Conservation (phyloP, 2,329 filamentous ascomycete species). For the Pseudocercospora fuligena region DNA sequence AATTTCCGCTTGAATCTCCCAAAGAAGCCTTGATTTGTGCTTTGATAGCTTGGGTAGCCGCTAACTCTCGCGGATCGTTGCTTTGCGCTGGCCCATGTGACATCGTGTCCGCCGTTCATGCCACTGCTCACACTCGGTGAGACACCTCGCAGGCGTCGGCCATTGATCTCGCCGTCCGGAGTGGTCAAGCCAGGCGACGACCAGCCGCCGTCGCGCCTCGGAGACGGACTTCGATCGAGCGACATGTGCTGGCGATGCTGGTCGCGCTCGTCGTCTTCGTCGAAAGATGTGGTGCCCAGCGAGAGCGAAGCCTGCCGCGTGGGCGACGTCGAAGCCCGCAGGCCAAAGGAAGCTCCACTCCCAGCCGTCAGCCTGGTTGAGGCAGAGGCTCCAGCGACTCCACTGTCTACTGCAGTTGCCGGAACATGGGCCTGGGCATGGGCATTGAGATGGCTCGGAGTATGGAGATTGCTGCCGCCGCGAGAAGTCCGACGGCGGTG, state of each 20-base stretch:
- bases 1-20: conserved; percentile 80
- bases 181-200: conserved; percentile 76
- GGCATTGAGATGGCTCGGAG: conserved; percentile 15
- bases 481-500: conserved; percentile 30
- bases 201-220: conserved; percentile 84
- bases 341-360: neutral
- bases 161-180: conserved; percentile 51
- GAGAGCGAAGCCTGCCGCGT: conserved; percentile 22
- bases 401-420: conserved; percentile 9
- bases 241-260: conserved; percentile 63
- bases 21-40: conserved; percentile 85
- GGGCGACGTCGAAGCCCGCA: conserved; percentile 11
- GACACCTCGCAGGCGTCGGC: conserved; percentile 69
- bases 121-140: conserved; percentile 56
- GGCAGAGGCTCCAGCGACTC: conserved; percentile 9
- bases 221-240: conserved; percentile 85
- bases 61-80: conserved; percentile 74
- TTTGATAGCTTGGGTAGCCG: conserved; percentile 74
- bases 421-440: conserved; percentile 22
- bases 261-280: conserved; percentile 33
- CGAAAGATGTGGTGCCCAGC: conserved; percentile 29
- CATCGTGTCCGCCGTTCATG: conserved; percentile 51
- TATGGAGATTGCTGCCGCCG: conserved; percentile 9
- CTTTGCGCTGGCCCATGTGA: conserved; percentile 83
- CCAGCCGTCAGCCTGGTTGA: conserved; percentile 15